Conservation (phyloP, 805 yeast genomes). For the Hanseniaspora pseudoguilliermondii region DNA sequence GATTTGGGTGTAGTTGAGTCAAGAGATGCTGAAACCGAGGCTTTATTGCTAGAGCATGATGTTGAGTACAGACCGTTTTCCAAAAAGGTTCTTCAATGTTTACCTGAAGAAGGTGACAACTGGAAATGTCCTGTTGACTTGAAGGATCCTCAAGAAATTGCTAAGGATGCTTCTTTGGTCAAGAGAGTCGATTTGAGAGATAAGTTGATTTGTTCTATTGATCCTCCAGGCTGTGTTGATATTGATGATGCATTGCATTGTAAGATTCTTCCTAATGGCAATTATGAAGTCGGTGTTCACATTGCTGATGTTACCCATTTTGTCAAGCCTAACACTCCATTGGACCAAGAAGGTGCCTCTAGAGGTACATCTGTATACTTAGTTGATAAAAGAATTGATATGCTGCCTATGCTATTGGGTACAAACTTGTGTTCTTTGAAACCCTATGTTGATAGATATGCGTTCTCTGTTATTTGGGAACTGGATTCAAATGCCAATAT, state of each 20-base stretch:
- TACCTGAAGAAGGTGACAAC: slow-evolving; percentile 84
- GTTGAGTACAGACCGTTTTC: slow-evolving; percentile 95
- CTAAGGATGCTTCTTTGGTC: slow-evolving; percentile 34
- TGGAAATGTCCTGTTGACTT: slow-evolving; percentile 76
- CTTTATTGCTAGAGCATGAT: slow-evolving; percentile 82
- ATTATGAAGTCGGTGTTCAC: slow-evolving; percentile 95
- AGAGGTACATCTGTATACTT: slow-evolving; percentile 95
- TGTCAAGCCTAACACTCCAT: slow-evolving; percentile 81
- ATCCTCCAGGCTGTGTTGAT: slow-evolving; percentile 97
- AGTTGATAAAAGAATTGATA: slow-evolving; percentile 96
- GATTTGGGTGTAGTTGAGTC: slow-evolving; percentile 82
- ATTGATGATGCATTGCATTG: slow-evolving; percentile 98
- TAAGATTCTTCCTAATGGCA: slow-evolving; percentile 69
- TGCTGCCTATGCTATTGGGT: slow-evolving; percentile 91
- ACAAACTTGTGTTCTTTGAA: slow-evolving; percentile 90
- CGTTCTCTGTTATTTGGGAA: slow-evolving; percentile 94
- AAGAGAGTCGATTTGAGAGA: slow-evolving; percentile 80
- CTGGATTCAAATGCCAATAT: slow-evolving; percentile 76
- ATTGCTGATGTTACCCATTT: slow-evolving; percentile 98
- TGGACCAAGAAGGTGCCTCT: slow-evolving; percentile 91
- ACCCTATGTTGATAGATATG: slow-evolving; percentile 90
- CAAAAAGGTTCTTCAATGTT: slow-evolving; percentile 77
- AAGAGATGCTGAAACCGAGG: slow-evolving; percentile 92
- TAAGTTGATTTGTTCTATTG: slow-evolving; percentile 83
- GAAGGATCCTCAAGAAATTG: slow-evolving; percentile 40